Base-by-base conservation (phyloP, 768 basidiomycete species). In the Pholiota molesta region DNA sequence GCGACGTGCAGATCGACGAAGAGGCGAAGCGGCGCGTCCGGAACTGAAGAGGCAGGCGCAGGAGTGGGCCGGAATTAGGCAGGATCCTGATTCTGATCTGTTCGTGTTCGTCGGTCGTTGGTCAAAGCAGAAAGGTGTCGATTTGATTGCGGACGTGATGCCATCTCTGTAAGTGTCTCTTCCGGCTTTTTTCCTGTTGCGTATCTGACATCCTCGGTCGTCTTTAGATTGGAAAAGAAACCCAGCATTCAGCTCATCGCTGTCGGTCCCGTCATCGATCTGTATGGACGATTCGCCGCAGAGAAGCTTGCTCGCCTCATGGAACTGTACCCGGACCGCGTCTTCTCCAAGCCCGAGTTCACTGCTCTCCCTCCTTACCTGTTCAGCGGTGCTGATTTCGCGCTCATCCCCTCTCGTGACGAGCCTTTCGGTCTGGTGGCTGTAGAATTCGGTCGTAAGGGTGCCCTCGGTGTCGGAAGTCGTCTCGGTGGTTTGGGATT, bases 61-160 rank as follows among this genome's bases (percentile, higher is more conserved):
- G 69, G 93, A 96, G 73, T 97, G 95, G 95, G 95, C 95, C 39
- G 88, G 89, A 52, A 89, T 97, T 76, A 90, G 88, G 72, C 95
- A 97, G 69, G 94, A 97, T 69, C 90, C 95, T 1, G 79, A 92
- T 42, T 87, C 94, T 1, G 94, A 96, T 73, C 74, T 97, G 52
- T 97, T 97, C 71, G 95, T 97, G 64, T 97, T 97, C 75, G 95
- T 97, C 65, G 95, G 95, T 72, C 90, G 95, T 65, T 97, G 95
- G 95, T 97, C 95, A 5, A 97, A 97, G 75, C 95, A 97, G 75
- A 97, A 97, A 76, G 95, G 92, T 76, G 94, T 97, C n/a, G 95
- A 97, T 77, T 79, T 97, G 45, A 97, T 97, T 66, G 95, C 95
- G 9, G 95, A 97, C 75, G 89, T 97, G 64, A 92, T 97, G 92